Conservation (phyloP, 345 rosid genomes). For the Excoecaria cochinchinensis region DNA sequence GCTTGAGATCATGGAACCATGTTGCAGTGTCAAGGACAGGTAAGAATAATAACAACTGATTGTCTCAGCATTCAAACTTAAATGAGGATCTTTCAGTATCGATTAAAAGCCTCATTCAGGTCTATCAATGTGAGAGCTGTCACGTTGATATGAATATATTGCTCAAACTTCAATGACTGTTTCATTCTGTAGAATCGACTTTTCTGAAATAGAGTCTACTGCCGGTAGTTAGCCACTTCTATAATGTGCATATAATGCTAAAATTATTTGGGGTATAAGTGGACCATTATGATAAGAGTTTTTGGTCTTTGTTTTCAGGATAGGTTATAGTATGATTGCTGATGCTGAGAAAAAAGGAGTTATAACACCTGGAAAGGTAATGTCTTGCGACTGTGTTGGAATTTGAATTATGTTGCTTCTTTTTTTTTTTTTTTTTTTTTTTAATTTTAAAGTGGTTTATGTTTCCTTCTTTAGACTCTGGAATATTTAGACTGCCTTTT, state of each 20-base stretch:
- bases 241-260: not conserved
- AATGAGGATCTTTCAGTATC: not conserved
- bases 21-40: conserved; percentile 41
- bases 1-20: conserved; percentile 40
- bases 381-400: not conserved
- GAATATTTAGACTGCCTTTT: not conserved
- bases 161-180: not conserved
- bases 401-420: not conserved
- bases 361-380: conserved; percentile 38
- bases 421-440: not conserved
- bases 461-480: no score
- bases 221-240: not conserved
- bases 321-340: conserved; percentile 31
- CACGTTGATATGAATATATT: not conserved
- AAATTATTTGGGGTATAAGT: not conserved
- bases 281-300: not conserved
- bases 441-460: not conserved
- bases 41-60: conserved; percentile 7
- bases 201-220: not conserved
- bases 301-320: conserved; percentile 27
- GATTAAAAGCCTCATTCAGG: not conserved
- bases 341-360: conserved; percentile 34
- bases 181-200: not conserved
- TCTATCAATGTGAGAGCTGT: not conserved
- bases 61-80: not conserved